Evolutionary conservation across 2,329 filamentous ascomycete species (phyloP), one percentile per base, ranked within the genome.

Genomic region (Lojkania enalia): DNA sequence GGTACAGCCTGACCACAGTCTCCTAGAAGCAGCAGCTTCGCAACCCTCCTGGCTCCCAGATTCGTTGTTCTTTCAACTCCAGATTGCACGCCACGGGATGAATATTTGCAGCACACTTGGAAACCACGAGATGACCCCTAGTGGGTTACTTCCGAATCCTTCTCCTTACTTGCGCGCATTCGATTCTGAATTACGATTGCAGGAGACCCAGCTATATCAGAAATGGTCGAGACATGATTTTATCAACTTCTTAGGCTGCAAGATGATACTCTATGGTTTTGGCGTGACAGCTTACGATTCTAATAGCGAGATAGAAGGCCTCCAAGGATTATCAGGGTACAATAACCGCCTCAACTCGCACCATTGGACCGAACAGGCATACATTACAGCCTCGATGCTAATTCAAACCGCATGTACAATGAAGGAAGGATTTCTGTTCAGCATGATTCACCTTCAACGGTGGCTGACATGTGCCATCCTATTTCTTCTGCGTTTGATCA

Each of bases 221-320:
- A 36, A 19, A 20, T 36, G 33, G 33, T 15, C 33, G 11, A 36
- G 20, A 21, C 33, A 36, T 19, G 33, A 36, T 21, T 36, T 36
- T 20, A 20, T 36, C 33, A 36, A 16, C 20, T 36, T 36, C 15
- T 19, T 36, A 7, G 12, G 18, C 5, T 36, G 33, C 19, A 36
- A 36, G 15, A 5, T 36, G 33, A 36, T 36, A 7, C 13, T 36
- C 9, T 36, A 36, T 21, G 33, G 33, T 9, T 36, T 36, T 20
- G 33, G 33, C 15, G 18, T 20, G 12, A 36, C 18, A 15, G 33
- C 33, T 5, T 33, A 9, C 31, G 15, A 33, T 15, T 7, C 7
- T 33, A 6, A 6, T 7, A 19, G 20, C 20, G 19, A 36, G 5
- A 6, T 15, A 7, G 9, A 20, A 9, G 30, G 30, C 11, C 11